Conservation (phyloP, 2,329 filamentous ascomycete species). For the Knufia petricola region DNA sequence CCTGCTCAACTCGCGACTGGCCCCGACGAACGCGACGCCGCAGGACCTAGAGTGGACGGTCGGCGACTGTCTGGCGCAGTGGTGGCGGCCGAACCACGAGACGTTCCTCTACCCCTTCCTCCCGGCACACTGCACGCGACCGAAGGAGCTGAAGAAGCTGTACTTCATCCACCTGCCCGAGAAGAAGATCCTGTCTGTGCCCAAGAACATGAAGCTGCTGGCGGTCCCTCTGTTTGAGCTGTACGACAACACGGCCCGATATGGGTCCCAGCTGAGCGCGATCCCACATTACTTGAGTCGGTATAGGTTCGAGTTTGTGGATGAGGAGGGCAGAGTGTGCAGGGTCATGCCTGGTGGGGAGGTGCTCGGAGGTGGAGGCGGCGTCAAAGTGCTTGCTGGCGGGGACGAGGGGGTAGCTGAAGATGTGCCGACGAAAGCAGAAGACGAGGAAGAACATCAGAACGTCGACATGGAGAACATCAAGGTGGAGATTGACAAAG, state of each 20-base stretch:
- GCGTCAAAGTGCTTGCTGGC: slow-evolving; percentile 7
- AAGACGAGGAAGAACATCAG: slow-evolving; percentile 4
- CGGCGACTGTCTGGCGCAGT: slow-evolving; percentile 89
- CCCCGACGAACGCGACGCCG: slow-evolving; percentile 80
- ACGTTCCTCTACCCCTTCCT: slow-evolving; percentile 99
- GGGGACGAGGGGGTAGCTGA: not conserved
- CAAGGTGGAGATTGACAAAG: slow-evolving; percentile 8
- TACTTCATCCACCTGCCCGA: slow-evolving; percentile 93
- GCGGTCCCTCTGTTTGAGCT: slow-evolving; percentile 95
- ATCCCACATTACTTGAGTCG: slow-evolving; percentile 90
- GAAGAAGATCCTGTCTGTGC: slow-evolving; percentile 88
- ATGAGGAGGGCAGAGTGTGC: slow-evolving; percentile 81
- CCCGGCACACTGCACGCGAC: slow-evolving; percentile 86
- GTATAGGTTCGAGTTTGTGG: slow-evolving; percentile 96
- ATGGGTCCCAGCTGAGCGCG: slow-evolving; percentile 89
- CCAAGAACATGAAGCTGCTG: slow-evolving; percentile 99
- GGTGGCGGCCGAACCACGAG: slow-evolving; percentile 98
- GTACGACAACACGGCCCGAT: slow-evolving; percentile 92
- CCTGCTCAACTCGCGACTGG: slow-evolving; percentile 83
- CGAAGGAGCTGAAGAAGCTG: slow-evolving; percentile 98
- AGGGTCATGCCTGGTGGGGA: slow-evolving; percentile 69
- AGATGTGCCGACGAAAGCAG: not conserved
- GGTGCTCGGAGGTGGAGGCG: slow-evolving; percentile 34
- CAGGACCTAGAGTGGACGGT: slow-evolving; percentile 66
- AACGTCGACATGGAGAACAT: slow-evolving; percentile 10